These are phyloP conservation scores for Paxillus ammoniavirescens DNA, from an alignment of 768 basidiomycete species.

Conservation along the genomic window DNA sequence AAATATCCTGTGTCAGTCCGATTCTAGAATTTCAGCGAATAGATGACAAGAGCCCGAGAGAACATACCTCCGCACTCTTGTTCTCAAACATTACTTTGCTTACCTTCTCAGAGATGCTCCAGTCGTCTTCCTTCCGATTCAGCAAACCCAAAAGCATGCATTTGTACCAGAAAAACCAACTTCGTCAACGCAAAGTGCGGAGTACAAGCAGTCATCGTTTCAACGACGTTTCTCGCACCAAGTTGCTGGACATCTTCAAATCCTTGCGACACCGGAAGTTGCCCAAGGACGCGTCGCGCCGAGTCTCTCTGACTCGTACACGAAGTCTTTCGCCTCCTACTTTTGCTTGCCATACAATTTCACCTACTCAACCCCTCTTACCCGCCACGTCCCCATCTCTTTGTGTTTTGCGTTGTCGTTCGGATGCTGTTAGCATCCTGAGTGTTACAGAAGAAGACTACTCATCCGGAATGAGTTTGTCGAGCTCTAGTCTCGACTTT, in stretches of 20 bases:
- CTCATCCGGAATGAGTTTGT: slow-evolving; percentile 15
- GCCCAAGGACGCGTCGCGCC: slow-evolving; percentile 4
- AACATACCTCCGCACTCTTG: background rate
- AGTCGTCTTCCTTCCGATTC: slow-evolving; percentile 9
- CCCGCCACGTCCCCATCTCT: background rate
- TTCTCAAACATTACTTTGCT: background rate
- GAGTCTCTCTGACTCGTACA: slow-evolving; percentile 4
- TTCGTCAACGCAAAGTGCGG: slow-evolving; percentile 7
- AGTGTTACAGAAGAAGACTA: slow-evolving; percentile 8
- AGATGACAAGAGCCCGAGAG: background rate
- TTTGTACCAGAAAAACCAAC: background rate
- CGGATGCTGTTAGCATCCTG: slow-evolving; percentile 3
- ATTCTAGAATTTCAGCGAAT: slow-evolving; percentile 7
- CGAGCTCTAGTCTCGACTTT: background rate
- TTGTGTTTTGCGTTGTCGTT: background rate
- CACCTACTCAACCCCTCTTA: slow-evolving; percentile 1
- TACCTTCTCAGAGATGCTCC: slow-evolving; percentile 2
- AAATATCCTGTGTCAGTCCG: slow-evolving; percentile 5
- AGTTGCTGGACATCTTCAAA: slow-evolving; percentile 21
- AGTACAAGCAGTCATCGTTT: slow-evolving; percentile 7
- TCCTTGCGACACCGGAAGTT: slow-evolving; percentile 15
- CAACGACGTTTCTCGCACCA: slow-evolving; percentile 17
- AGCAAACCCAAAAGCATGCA: slow-evolving; percentile 14
- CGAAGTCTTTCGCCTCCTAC: background rate
- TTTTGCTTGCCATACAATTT: slow-evolving; percentile 5